phyloP scores from a whole-genome alignment of 225 moss, liverwort and hornwort species.

The Anthoceros angustus region DNA sequence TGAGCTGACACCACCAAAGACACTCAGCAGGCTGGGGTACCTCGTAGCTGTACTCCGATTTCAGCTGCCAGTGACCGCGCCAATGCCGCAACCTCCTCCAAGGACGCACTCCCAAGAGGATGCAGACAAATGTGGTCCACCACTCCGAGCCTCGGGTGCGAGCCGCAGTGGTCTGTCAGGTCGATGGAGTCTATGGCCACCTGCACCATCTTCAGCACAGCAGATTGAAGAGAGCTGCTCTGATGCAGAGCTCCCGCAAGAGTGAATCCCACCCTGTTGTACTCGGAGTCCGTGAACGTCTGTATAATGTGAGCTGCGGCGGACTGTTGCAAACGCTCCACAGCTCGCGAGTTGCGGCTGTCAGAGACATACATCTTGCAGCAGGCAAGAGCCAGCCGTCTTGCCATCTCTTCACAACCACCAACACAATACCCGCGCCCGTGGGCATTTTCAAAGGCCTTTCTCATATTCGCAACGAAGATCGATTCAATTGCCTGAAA shows the following conservation, averaged over 20 bases:
- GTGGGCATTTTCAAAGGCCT: too few species aligned
- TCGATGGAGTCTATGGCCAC: slow-evolving; percentile 55
- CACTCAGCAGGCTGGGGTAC: slow-evolving; percentile 12
- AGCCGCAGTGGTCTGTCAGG: slow-evolving; percentile 53
- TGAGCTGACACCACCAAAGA: neutral
- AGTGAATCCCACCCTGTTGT: slow-evolving; percentile 84
- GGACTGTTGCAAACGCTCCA: slow-evolving; percentile 43
- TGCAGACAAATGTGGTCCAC: slow-evolving; percentile 89
- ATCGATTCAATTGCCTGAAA: too few species aligned
- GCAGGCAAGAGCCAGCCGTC: slow-evolving; percentile 49
- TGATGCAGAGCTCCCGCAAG: slow-evolving; percentile 47
- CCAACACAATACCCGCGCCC: too few species aligned
- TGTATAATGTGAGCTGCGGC: slow-evolving; percentile 57
- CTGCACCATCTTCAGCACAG: slow-evolving; percentile 47
- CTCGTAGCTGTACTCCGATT: slow-evolving; percentile 51
- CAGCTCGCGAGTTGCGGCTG: slow-evolving; percentile 35
- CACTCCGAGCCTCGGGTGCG: slow-evolving; percentile 77
- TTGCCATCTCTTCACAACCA: slow-evolving; percentile 11
- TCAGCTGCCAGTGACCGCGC: slow-evolving; percentile 63
- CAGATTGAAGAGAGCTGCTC: slow-evolving; percentile 31
- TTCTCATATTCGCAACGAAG: too few species aligned
- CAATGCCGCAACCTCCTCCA: slow-evolving; percentile 44
- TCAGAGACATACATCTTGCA: slow-evolving; percentile 92
- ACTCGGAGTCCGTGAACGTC: slow-evolving; percentile 59
- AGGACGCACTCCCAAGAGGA: slow-evolving; percentile 41